Evolutionary conservation across 1,139 yeast genomes (phyloP), one percentile per base, ranked within the genome.

Genomic region (Blastobotrys raffinosifermentans): DNA sequence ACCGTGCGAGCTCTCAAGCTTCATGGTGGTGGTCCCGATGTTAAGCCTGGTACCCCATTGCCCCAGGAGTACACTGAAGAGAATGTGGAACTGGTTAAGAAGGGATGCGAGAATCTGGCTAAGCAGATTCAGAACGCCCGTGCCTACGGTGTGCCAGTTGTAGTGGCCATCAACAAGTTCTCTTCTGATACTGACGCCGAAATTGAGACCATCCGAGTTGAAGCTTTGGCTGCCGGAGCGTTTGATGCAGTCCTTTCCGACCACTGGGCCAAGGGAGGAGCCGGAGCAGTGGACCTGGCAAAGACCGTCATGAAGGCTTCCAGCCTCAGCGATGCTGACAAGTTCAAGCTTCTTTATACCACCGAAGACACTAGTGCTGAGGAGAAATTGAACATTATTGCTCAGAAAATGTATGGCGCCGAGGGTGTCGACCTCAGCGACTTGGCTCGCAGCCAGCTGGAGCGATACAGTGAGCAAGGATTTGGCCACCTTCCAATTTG

Each of bases 201-300:
- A 67, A 89, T 84, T 55, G 83, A 76, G 46, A 77, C 83, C 31
- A 86, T 91, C 55, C 83, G 76, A 54, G 81, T 81, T 61, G 93
- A 79, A 55, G 78, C 97, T 9, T 58, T 86, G 52, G 80, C 78
- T 61, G 95, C 95, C 9, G 98, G 98, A 55, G 98, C 98, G 22
- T 67, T 68, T 44, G 96, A 85, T 58, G 97, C 97, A 19, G 82
- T 91, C 55, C 86, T 85, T 23, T 83, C 96, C 18, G 83, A 85
- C 71, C 98, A 91, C 66, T 91, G 96, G 96, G 96, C 85, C 63
- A 83, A 86, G 69, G 98, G 98, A 67, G 98, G 98, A 51, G 69
- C 70, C 51, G 98, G 98, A 55, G 97, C 98, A 7, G 74, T 84
- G 46, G 82, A 74, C 43, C 75, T 91, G 50, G 98, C 97, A 41